These are phyloP conservation scores for Neurospora sp. DNA, from an alignment of 495 filamentous ascomycete species.

Conservation along the genomic window DNA sequence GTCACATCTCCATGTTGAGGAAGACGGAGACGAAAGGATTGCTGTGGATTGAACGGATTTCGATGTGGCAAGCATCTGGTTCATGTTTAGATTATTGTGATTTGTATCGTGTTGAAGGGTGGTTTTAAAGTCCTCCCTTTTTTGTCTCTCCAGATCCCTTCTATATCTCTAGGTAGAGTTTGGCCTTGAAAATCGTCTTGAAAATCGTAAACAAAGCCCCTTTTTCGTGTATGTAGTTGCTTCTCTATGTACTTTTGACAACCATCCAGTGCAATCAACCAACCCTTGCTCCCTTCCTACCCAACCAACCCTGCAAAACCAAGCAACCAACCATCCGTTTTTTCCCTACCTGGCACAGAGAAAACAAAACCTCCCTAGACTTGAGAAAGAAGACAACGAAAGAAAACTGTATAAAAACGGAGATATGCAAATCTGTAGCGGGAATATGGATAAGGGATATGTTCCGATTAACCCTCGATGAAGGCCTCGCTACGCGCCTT, in stretches of 20 bases:
- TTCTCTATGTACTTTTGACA: not conserved
- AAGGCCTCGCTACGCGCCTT: conserved; percentile 30
- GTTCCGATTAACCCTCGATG: conserved; percentile 20
- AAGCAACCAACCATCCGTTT: not conserved
- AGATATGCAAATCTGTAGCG: not conserved
- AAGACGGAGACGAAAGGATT: not conserved
- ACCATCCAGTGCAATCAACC: not conserved
- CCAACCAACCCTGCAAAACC: not conserved
- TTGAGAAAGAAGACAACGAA: not conserved
- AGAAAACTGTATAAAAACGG: not conserved
- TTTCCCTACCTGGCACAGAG: not conserved
- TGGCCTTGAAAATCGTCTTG: too few relatives aligned
- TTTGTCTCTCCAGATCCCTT: not conserved
- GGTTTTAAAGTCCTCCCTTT: not conserved
- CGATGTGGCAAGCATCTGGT: too few relatives aligned
- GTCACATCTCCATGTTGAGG: not conserved
- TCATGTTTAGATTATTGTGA: not conserved
- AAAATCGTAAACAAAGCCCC: not conserved
- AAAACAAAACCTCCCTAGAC: not conserved
- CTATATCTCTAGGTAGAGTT: not conserved
- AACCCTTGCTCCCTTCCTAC: not conserved
- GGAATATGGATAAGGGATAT: not conserved
- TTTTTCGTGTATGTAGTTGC: not conserved
- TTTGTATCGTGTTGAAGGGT: not conserved
- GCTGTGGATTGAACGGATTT: not conserved